A percentile compares a stretch with the other conserved stretches of the same genome.
These are phyloP conservation scores for Solanum acaule DNA, from an alignment of 257 asterid species.

Conservation along the genomic window DNA sequence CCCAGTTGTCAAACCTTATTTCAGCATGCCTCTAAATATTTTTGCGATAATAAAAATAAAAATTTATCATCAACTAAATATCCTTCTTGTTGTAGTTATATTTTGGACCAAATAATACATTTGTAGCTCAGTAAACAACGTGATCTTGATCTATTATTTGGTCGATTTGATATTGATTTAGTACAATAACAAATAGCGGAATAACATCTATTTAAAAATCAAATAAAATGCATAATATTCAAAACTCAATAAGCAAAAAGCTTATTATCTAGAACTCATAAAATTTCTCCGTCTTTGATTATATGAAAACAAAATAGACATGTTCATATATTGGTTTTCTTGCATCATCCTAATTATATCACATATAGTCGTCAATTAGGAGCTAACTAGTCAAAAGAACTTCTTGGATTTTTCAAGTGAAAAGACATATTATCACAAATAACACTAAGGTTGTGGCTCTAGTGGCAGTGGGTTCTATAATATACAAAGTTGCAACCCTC, in stretches of 20 bases:
- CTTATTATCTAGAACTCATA: fast-evolving
- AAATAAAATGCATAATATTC: background rate
- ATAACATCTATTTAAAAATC: background rate
- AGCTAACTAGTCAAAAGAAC: background rate
- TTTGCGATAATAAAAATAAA: no score
- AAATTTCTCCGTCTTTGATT: no score
- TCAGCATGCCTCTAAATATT: background rate
- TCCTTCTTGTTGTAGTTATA: no score
- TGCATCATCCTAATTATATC: background rate
- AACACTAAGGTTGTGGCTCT: background rate
- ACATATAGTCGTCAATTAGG: background rate
- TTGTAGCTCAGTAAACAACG: no score
- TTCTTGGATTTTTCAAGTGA: background rate
- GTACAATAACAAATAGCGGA: no score
- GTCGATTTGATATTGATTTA: background rate
- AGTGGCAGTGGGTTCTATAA: background rate
- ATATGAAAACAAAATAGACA: background rate
- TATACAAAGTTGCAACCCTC: background rate
- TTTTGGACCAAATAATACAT: no score
- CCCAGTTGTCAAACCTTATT: background rate
- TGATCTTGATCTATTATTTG: background rate
- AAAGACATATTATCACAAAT: background rate
- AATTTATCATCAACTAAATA: no score
- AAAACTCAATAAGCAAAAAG: background rate
- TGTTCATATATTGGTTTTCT: background rate